Evolutionary conservation across 2,329 filamentous ascomycete genomes (phyloP), one percentile per base, ranked within the genome.

Genomic region (Colletotrichum tabaci): DNA sequence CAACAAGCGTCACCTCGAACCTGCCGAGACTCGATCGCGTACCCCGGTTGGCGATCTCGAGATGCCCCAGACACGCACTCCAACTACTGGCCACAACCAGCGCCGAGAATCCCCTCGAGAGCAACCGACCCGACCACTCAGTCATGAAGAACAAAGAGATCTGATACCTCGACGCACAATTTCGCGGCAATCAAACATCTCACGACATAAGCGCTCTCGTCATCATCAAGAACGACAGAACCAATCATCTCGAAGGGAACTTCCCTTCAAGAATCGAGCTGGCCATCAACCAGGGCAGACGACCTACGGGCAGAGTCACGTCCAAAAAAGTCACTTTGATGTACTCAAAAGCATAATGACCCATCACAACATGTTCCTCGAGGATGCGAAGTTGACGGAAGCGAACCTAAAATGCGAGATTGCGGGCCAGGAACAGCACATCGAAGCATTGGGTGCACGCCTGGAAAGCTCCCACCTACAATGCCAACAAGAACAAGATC

Each of bases 361-460:
- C 23, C 52, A 67, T 21, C 63, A 71, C 49, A 69, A 73, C 18
- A 71, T 61, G 26, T 42, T 50, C 2, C 47, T 73, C 23, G 67
- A 46, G 2, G 53, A 72, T 38, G 42, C 67, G 16, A 65, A 42
- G 7, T 21, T 50, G 49, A 50, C 49, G 3, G 60, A 62, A 49
- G 30, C 50, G n/a, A 62, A 23, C 16, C 16, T 62, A n/a, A 62
- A 42, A 26, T 42, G 12, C 12, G 30, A 50, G 35, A 49, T 62
- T 16, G 10, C 21, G 15, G 35, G n/a, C 15, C 60, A 62, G 21
- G 49, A 26, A 16, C 30, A 16, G 47, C 13, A 50, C 2, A 52
- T 62, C 16, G 30, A 50, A n/a, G 15, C 10, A 26, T 50, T 62
- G 35, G 18, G 35, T 38, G 13, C 38, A 16, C 50, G 23, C 0